phyloP scores from a whole-genome alignment of 23 red algal species.

The Agarophyton chilense region DNA sequence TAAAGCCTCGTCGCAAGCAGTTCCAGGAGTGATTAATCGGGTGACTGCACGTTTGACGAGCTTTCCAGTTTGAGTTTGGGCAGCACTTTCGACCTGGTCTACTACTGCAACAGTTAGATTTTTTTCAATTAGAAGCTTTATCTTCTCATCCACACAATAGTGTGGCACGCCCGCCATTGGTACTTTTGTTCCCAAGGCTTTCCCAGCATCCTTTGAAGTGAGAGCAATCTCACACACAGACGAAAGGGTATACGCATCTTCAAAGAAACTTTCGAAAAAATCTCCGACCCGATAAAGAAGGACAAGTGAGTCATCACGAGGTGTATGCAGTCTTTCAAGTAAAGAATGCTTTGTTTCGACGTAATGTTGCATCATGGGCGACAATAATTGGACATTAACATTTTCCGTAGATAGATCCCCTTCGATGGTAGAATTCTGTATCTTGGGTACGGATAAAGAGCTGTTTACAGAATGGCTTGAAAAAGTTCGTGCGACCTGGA shows the following conservation, averaged over 20 bases:
- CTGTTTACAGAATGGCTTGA: not conserved
- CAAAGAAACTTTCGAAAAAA: constrained; percentile 95
- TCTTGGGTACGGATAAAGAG: not conserved
- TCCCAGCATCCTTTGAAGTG: constrained; percentile 84
- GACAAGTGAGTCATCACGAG: constrained; percentile 19
- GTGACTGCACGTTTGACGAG: constrained; percentile 88
- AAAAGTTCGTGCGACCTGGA: not conserved
- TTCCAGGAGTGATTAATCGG: constrained; percentile 84
- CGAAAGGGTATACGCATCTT: constrained; percentile 74
- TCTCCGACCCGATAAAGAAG: constrained; percentile 89
- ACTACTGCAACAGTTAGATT: constrained; percentile 85
- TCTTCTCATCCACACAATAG: constrained; percentile 82
- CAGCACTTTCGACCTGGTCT: constrained; percentile 74
- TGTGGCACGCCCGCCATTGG: constrained; percentile 93
- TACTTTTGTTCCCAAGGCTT: constrained; percentile 70
- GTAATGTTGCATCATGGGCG: constrained; percentile 91
- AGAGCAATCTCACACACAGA: constrained; percentile 81
- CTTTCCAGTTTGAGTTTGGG: constrained; percentile 41
- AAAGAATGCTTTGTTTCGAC: constrained; percentile 56
- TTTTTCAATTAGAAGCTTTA: constrained; percentile 52
- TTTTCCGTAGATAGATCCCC: constrained; percentile 19
- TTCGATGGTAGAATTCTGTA: not conserved
- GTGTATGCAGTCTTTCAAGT: constrained; percentile 17
- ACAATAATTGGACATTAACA: constrained; percentile 30
- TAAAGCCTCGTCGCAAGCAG: constrained; percentile 65